Evolutionary conservation across 257 asterid genomes (phyloP), one percentile per base, ranked within the genome.

Genomic region (Fraxinus americana): DNA sequence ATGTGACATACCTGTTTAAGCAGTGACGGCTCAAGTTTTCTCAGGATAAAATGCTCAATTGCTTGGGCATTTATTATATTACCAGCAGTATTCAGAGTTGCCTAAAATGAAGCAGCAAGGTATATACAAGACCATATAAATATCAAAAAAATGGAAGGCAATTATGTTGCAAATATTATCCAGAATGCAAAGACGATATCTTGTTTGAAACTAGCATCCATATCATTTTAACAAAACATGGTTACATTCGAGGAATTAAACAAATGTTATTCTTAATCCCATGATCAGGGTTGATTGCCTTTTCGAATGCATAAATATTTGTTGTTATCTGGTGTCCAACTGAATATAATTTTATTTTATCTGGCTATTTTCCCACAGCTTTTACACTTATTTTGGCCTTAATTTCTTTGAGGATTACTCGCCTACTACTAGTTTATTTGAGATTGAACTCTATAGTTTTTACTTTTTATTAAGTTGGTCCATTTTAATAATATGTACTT

Each of bases 151-250:
- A n/a, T n/a, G n/a, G n/a, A n/a, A n/a, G n/a, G n/a, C n/a, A 27
- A 63, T 23, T 50, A 21, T 30, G 52, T 70, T 72, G 67, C 67
- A 6, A 52, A 19, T 76, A 19, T 80, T 32, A 63, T 63, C 34
- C 69, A 10, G 16, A 63, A 25, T 21, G 3, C 29, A 7, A 59
- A 59, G 4, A 59, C 19, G 21, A 16, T 57, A 38, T 36, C 70
- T 57, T 5, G 34, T 71, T 52, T 52, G 54, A 54, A 36, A 74
- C 4, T 23, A 65, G 38, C 71, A n/a, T 74, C 19, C 36, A 41
- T 29, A 19, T 36, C 34, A 67, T 4, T 16, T 48, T 48, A 48
- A 43, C n/a, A 48, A 59, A 59, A 59, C 67, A 59, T 59, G 29
- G 30, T 59, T 23, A n/a, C 32, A n/a, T 59, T 59, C 4, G 1